Evolutionary conservation across 108 stramenopile genomes (phyloP).

Genomic region (Nannochloropsis salina): DNA sequence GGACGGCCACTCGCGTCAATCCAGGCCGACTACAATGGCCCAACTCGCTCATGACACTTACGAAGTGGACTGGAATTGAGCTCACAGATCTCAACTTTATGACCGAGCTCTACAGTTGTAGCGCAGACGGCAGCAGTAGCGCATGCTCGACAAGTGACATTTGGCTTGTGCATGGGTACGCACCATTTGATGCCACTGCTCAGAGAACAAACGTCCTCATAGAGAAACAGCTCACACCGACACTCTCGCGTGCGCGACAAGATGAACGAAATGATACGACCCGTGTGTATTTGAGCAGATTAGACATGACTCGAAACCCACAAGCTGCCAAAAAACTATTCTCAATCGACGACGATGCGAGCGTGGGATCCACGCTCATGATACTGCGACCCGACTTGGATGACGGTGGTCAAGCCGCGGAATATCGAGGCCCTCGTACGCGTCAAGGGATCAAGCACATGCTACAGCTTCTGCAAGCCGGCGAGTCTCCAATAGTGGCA

Average conservation of each 20-base stretch:
- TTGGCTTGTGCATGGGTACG: neutral
- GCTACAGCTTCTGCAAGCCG: neutral
- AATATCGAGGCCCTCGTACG: neutral
- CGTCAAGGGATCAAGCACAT: neutral
- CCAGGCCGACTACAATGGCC: neutral
- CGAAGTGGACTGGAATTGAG: neutral
- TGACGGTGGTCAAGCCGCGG: neutral
- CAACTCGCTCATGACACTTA: neutral
- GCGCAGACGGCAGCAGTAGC: neutral
- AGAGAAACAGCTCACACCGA: neutral
- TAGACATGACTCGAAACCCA: neutral
- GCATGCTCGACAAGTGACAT: neutral
- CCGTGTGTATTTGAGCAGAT: neutral
- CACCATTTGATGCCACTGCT: neutral
- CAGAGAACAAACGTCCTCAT: neutral
- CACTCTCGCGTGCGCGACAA: neutral
- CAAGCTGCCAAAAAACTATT: neutral
- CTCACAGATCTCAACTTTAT: slow-evolving; percentile 9
- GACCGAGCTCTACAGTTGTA: neutral
- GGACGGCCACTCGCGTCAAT: neutral
- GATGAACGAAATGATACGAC: neutral
- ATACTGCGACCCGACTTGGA: neutral
- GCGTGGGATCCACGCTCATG: neutral
- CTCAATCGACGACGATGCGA: neutral
- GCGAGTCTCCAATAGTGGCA: neutral